Base-by-base conservation (phyloP, 1,139 yeast species). In the Geotrichum klebahnii region DNA sequence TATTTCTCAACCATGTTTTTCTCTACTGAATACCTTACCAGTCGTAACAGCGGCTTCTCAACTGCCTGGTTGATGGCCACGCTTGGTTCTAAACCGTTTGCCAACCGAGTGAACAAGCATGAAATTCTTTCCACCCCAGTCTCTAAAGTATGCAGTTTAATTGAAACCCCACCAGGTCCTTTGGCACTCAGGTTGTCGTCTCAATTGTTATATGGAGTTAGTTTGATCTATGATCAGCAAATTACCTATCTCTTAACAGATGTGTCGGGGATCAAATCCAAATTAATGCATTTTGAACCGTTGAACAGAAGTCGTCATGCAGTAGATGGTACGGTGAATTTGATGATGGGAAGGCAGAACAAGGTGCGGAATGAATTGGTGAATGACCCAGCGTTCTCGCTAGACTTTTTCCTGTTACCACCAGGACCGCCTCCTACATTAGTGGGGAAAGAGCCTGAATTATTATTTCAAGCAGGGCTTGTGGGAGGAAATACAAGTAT, bases 51-150 rank as follows among this genome's bases (percentile, higher is more conserved):
- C 10, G 50, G 54, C n/a, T 44, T 51, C n/a, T 44, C 54, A 12
- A 48, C 48, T 3, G 46, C 48, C 10, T 51, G 54, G 54, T 39
- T 48, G 14, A 51, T 51, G 50, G 49, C 54, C 14, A 47, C 51
- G 16, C 50, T 51, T 3, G 52, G 52, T 9, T 19, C 42, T 12
- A 51, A 41, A 38, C 52, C 50, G 5, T 14, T 32, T 3, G 28
- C 24, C 44, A 14, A 14, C 14, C 40, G 33, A n/a, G 17, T 36
- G 16, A 43, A 34, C 26, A 48, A 48, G 24, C 14, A 14, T 9
- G 51, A 48, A 3, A 47, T 51, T 22, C 23, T 44, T 34, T 29
- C 37, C 24, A 51, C 54, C 1, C 44, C 46, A n/a, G 48, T 51
- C 8, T 22, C 45, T 5, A 37, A 44, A 23, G 54, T 44, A 1